Percentiles rank a stretch among this genome's conserved stretches.
Conservation (phyloP, 164 flowering plant species). For the Protea cynaroides region DNA sequence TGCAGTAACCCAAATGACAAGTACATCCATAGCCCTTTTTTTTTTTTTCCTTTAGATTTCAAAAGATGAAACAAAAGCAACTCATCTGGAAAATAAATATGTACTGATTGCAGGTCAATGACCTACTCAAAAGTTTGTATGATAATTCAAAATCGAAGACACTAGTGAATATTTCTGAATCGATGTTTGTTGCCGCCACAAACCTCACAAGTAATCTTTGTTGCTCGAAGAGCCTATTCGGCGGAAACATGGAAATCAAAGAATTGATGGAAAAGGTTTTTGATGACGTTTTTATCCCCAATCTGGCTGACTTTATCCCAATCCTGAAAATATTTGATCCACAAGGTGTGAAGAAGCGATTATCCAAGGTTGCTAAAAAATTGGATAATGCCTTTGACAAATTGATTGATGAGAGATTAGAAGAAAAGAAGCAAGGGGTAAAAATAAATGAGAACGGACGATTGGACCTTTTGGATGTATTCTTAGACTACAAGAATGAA, state of each 20-base stretch:
- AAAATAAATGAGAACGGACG: slow-evolving; percentile 20
- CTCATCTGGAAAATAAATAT: too few relatives aligned
- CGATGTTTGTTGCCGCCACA: slow-evolving; percentile 20
- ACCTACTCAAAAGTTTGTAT: slow-evolving; percentile 13
- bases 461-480: slow-evolving; percentile 30
- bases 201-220: slow-evolving; percentile 28
- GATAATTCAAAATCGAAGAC: slow-evolving; percentile 9
- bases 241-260: slow-evolving; percentile 20
- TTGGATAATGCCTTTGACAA: slow-evolving; percentile 32
- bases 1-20: too few relatives aligned
- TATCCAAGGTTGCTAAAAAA: slow-evolving; percentile 21
- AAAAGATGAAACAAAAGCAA: too few relatives aligned
- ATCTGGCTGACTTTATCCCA: slow-evolving; percentile 29
- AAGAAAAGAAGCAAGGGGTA: slow-evolving; percentile 22
- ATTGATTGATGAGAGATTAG: slow-evolving; percentile 26
- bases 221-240: slow-evolving; percentile 27
- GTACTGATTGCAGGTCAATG: slow-evolving; percentile 19
- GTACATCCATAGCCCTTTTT: too few relatives aligned
- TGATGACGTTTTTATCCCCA: slow-evolving; percentile 26
- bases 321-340: slow-evolving; percentile 25
- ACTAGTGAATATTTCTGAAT: slow-evolving; percentile 18
- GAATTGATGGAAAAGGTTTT: slow-evolving; percentile 28
- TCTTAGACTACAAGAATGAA: slow-evolving; percentile 25
- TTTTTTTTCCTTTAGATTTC: neutral
- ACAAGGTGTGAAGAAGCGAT: slow-evolving; percentile 24